phyloP scores from a whole-genome alignment of 176 grass and related monocot genomes.

The Musa itinerans region DNA sequence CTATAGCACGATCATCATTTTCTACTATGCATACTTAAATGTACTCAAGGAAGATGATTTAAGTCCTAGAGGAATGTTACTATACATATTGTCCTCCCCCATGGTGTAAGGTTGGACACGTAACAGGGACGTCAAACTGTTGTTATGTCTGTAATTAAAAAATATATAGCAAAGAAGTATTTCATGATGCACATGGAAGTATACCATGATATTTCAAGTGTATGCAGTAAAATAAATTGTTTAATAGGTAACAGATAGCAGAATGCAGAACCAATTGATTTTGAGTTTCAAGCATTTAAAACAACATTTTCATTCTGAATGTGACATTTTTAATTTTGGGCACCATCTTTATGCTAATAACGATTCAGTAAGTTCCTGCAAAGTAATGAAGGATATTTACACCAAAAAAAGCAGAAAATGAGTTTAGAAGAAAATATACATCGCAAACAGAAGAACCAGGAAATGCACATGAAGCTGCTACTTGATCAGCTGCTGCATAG shows the following conservation, averaged over 20 bases:
- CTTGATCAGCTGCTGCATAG: constrained; percentile 46
- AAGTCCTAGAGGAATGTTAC: too few species aligned
- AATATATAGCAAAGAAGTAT: background rate
- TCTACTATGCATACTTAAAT: too few species aligned
- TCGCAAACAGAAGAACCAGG: constrained; percentile 50
- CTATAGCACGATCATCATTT: too few species aligned
- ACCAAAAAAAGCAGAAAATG: background rate
- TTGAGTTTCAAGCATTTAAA: too few species aligned
- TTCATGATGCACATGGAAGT: background rate
- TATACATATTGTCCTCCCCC: background rate
- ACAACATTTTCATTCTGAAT: too few species aligned
- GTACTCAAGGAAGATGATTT: too few species aligned
- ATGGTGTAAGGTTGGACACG: background rate
- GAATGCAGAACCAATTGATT: too few species aligned
- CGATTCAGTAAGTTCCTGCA: too few species aligned
- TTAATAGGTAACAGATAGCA: too few species aligned
- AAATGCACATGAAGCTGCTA: constrained; percentile 61
- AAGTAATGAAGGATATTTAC: background rate
- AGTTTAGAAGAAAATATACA: background rate
- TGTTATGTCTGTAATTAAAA: background rate
- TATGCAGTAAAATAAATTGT: too few species aligned
- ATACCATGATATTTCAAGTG: background rate
- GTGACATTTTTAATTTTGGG: too few species aligned
- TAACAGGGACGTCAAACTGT: background rate
- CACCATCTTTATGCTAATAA: too few species aligned